Evolutionary conservation across 257 asterid species (phyloP).

Genomic region (Solanum microdontum): DNA sequence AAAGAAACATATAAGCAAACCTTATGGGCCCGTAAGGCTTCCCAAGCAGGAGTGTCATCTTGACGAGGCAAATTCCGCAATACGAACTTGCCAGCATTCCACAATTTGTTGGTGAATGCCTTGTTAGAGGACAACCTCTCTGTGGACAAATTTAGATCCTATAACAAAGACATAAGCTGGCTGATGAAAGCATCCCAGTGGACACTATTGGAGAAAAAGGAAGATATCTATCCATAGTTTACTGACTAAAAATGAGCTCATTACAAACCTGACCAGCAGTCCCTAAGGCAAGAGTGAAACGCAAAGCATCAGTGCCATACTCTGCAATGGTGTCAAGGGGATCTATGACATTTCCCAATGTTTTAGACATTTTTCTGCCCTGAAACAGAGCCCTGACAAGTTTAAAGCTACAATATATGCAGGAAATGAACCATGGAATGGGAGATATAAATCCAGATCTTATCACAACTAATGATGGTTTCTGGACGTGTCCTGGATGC

Average conservation of each 20-base stretch:
- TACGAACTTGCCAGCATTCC: slow-evolving; percentile 98
- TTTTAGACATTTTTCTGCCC: slow-evolving; percentile 98
- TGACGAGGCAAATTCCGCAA: slow-evolving; percentile 79
- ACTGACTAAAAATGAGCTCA: not conserved
- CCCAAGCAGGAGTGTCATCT: slow-evolving; percentile 65
- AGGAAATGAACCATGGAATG: slow-evolving; percentile 5
- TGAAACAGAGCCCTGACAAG: slow-evolving; percentile 26
- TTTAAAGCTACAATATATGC: slow-evolving; percentile 3
- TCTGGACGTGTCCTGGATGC: not conserved
- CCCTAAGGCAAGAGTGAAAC: slow-evolving; percentile 91
- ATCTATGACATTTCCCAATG: slow-evolving; percentile 87
- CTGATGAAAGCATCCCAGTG: slow-evolving; percentile 2
- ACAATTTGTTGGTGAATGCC: slow-evolving; percentile 94
- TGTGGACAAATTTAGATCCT: slow-evolving; percentile 86
- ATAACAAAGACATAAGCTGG: slow-evolving; percentile 7
- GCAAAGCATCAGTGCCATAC: slow-evolving; percentile 92
- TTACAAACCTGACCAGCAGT: slow-evolving; percentile 90
- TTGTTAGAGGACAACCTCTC: slow-evolving; percentile 84
- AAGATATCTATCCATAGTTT: not conserved
- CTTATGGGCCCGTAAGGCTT: slow-evolving; percentile 46
- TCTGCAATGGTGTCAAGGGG: slow-evolving; percentile 83
- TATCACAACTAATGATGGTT: not conserved
- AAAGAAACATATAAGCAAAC: slow-evolving; percentile 19
- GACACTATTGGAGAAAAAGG: not conserved
- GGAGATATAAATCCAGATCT: not conserved